Evolutionary conservation across 2,329 filamentous ascomycete species (phyloP), one percentile per base, ranked within the genome.

Genomic region (Cladobotryum protrusum): DNA sequence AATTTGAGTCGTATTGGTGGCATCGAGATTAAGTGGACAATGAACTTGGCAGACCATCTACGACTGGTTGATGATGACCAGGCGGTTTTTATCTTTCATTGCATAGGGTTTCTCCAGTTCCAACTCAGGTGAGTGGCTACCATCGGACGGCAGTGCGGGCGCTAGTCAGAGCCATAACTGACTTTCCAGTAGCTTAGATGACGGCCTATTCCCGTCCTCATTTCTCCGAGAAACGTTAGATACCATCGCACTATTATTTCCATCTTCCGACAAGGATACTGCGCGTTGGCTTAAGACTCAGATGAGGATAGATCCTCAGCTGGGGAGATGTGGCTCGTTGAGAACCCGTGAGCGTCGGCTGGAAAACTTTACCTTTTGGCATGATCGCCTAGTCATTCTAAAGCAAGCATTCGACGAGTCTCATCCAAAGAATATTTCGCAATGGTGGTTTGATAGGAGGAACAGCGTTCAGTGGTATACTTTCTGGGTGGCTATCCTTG

Each of bases 391-490:
- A 0, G 61, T 71, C 1, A 65, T 69, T 1, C 53, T 76, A 2
- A 73, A 74, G 57, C 64, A 73, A 46, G 61, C 58, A 14, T 70
- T 70, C 42, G 64, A 75, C 53, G 62, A 74, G 52, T 52, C 68
- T 4, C 51, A 61, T 43, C 63, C 69, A 7, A 56, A 56, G 24
- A 66, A 59, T 0, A 35, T 74, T 1, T 59, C 58, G 0, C 67
- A 73, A 42, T 73, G 67, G 68, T 75, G 72, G 72, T 57, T 65
- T 46, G 71, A 74, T 50, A 53, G 66, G 4, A 54, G 72, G 1
- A 69, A 71, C 29, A 62, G 66, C 1, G 65, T 68, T 0, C 71
- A 75, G 45, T 74, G 71, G 70, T 74, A 68, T 43, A 73, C 68
- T 1, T 71, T 75, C 45, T 76, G 72, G 72, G 62, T 75, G 3